Conservation (phyloP, 2,329 filamentous ascomycete genomes). For the Fusarium bulbicola region DNA sequence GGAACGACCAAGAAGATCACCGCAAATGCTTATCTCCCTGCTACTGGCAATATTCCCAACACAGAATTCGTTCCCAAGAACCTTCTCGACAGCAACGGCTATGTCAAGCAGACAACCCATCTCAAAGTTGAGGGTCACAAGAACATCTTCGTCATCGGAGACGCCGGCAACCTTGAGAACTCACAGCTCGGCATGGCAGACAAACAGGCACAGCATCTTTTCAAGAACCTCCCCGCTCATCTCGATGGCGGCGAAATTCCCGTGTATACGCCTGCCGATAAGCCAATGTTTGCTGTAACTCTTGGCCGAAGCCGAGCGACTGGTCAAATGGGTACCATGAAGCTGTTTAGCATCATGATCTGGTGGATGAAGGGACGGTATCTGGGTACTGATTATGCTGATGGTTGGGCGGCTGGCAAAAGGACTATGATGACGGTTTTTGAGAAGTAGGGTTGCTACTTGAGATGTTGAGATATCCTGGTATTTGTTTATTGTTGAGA, state of each 20-base stretch:
- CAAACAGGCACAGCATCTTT: conserved; percentile 47
- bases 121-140: conserved; percentile 49
- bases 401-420: conserved; percentile 47
- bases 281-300: conserved; percentile 49
- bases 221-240: conserved; percentile 48
- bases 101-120: conserved; percentile 49
- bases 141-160: conserved; percentile 57
- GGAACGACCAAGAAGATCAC: conserved; percentile 50
- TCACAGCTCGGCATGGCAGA: conserved; percentile 46
- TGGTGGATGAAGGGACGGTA: conserved; percentile 52
- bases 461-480: background rate
- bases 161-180: conserved; percentile 53
- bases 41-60: conserved; percentile 57
- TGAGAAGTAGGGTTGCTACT: conserved; percentile 41
- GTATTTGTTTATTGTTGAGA: background rate
- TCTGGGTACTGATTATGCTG: conserved; percentile 49
- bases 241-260: conserved; percentile 43
- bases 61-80: conserved; percentile 52
- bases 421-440: conserved; percentile 44
- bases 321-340: conserved; percentile 50
- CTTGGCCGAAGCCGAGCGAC: conserved; percentile 52
- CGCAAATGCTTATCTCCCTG: conserved; percentile 58
- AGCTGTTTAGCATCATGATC: conserved; percentile 51
- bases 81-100: conserved; percentile 48
- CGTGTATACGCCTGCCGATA: conserved; percentile 45